A percentile compares a stretch with the other conserved stretches of the same genome.
phyloP scores from a whole-genome alignment of 768 basidiomycete genomes.

The Leccinum incarnatum region DNA sequence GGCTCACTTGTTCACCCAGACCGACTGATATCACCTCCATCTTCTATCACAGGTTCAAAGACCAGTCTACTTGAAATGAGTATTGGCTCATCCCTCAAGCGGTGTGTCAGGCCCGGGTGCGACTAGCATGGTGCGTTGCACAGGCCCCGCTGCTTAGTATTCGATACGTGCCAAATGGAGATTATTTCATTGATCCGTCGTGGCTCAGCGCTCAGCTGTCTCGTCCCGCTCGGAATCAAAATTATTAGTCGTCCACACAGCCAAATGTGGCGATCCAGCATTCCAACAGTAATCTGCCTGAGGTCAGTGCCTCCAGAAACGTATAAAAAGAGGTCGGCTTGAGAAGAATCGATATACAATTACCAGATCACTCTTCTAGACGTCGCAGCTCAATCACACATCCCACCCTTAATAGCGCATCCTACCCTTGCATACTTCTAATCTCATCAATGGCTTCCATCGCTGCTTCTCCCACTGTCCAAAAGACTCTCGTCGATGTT shows the following conservation, averaged over 20 bases:
- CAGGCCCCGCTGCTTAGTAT: not conserved
- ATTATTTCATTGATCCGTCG: not conserved
- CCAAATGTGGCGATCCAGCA: not conserved
- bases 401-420: not conserved
- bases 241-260: not conserved
- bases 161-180: constrained; percentile 6
- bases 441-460: constrained; percentile 13
- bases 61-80: not conserved
- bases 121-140: not conserved
- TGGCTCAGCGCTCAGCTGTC: not conserved
- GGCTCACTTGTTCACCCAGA: not conserved
- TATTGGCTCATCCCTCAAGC: not conserved
- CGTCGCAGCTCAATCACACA: not conserved
- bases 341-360: constrained; percentile 1
- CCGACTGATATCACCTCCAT: not conserved
- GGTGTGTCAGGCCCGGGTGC: not conserved
- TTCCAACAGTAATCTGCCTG: not conserved
- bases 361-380: constrained; percentile 3
- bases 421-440: not conserved
- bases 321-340: constrained; percentile 21
- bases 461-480: constrained; percentile 5
- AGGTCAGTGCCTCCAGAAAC: too few relatives aligned
- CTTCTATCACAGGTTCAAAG: not conserved
- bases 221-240: not conserved
- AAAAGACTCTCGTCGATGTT: constrained; percentile 22